Evolutionary conservation across 371 early-diverging fungal genomes (phyloP), one percentile per base, ranked within the genome.

Genomic region (Mucor indicus): DNA sequence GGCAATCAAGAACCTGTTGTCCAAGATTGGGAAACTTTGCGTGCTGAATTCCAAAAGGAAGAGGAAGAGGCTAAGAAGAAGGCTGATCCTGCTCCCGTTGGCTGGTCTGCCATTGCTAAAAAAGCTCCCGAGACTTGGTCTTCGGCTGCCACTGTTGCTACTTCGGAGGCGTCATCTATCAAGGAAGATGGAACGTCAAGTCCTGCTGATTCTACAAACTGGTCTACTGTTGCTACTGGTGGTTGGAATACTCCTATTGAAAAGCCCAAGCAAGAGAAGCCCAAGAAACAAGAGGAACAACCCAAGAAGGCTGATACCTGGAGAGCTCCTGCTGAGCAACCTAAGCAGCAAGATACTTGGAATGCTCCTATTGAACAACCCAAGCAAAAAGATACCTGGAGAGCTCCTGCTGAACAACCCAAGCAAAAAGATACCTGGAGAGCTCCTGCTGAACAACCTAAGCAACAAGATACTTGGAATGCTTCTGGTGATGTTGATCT

Each of bases 11-110:
- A 43, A 12, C n/a, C 13, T 33, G 48, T 38, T 15, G 41, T 41
- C 3, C 49, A 49, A 40, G 49, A 49, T 24, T 49, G 49, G 49
- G 39, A 49, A 13, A 39, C 32, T 23, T 24, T 49, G 19, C 38
- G 23, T 32, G 35, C 41, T 49, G 35, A 35, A 15, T n/a, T 36
- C 36, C 35, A 33, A 44, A 29, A 44, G 19, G 23, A 44, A 30
- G 19, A 19, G 13, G 23, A 24, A 41, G 24, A 40, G 13, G 19
- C 6, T 17, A n/a, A 42, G 15, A 24, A 42, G 5, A 19, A 29
- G 30, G 19, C 17, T 12, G 16, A 21, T 13, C 21, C 38, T 33
- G n/a, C 35, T 15, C 4, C 4, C 4, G 35, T 33, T n/a, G 35
- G 38, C 2, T 49, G 55, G 43, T 48, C 48, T 19, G 15, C 55